Conservation (phyloP, 805 yeast genomes). For the Hemisphaericaspora nanyangensis region DNA sequence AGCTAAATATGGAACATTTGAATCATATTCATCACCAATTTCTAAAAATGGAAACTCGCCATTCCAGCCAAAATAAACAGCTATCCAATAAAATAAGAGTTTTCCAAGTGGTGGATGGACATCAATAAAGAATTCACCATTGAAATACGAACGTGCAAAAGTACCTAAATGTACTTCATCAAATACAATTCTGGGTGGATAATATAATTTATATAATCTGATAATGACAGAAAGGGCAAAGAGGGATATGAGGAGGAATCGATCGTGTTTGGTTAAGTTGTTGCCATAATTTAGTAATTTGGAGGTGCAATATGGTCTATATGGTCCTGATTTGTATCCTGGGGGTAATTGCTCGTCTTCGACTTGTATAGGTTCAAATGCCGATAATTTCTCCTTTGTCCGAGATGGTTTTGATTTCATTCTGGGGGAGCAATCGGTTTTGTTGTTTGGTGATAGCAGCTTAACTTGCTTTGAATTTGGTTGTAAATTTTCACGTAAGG, state of each 20-base stretch:
- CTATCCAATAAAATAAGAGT: conserved; percentile 53
- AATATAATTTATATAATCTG: conserved; percentile 29
- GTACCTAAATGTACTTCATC: conserved; percentile 45
- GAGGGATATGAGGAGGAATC: conserved; percentile 15
- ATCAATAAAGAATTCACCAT: conserved; percentile 63
- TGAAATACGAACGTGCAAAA: conserved; percentile 42
- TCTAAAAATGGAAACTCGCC: conserved; percentile 34
- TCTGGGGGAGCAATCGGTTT: too few relatives aligned
- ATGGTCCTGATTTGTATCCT: conserved; percentile 26
- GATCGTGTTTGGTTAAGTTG: conserved; percentile 14
- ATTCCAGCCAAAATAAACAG: conserved; percentile 49
- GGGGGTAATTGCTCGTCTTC: conserved; percentile 18
- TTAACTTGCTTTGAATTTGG: too few relatives aligned
- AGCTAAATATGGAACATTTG: conserved; percentile 43
- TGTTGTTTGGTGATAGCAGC: too few relatives aligned
- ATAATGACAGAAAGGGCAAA: conserved; percentile 21
- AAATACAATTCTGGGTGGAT: conserved; percentile 42
- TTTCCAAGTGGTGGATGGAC: conserved; percentile 73
- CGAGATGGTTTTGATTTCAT: background rate
- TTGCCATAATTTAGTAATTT: conserved; percentile 9
- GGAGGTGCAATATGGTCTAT: conserved; percentile 19
- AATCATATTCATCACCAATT: conserved; percentile 40
- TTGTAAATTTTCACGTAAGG: too few relatives aligned
- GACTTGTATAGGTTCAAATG: background rate
- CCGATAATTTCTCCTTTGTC: background rate